Evolutionary conservation across 495 filamentous ascomycete genomes (phyloP).

Genomic region (Penicillium pulvis): DNA sequence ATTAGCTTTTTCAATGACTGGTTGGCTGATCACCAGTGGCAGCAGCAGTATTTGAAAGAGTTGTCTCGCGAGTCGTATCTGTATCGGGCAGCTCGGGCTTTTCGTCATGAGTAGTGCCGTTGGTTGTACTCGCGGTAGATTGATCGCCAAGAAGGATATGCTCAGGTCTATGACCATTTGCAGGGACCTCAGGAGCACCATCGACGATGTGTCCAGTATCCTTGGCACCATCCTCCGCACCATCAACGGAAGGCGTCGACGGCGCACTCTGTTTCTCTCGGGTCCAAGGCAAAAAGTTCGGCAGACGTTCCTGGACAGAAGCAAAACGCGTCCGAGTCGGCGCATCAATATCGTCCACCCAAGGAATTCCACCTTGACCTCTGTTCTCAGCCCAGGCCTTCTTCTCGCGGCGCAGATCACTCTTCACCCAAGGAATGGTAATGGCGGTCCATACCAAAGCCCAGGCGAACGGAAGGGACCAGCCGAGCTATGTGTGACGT

Average conservation of each 20-base stretch:
- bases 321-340: conserved; percentile 45
- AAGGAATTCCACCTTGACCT: conserved; percentile 42
- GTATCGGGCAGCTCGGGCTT: background rate
- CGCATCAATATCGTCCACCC: conserved; percentile 42
- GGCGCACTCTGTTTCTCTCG: conserved; percentile 36
- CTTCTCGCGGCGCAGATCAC: conserved; percentile 63
- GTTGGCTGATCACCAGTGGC: background rate
- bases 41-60: background rate
- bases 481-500: conserved; percentile 48
- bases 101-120: background rate
- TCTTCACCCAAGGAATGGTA: conserved; percentile 69
- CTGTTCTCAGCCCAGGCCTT: conserved; percentile 55
- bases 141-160: background rate
- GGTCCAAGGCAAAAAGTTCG: conserved; percentile 34
- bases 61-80: background rate
- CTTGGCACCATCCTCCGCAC: background rate
- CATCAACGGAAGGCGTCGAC: conserved; percentile 25
- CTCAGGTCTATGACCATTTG: conserved; percentile 7
- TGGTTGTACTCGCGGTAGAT: background rate
- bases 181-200: background rate
- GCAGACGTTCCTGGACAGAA: conserved; percentile 38
- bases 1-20: background rate
- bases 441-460: conserved; percentile 65
- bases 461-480: conserved; percentile 72
- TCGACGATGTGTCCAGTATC: background rate